Evolutionary conservation across 2,329 filamentous ascomycete species (phyloP), one percentile per base, ranked within the genome.

Genomic region (Fusarium sp.): DNA sequence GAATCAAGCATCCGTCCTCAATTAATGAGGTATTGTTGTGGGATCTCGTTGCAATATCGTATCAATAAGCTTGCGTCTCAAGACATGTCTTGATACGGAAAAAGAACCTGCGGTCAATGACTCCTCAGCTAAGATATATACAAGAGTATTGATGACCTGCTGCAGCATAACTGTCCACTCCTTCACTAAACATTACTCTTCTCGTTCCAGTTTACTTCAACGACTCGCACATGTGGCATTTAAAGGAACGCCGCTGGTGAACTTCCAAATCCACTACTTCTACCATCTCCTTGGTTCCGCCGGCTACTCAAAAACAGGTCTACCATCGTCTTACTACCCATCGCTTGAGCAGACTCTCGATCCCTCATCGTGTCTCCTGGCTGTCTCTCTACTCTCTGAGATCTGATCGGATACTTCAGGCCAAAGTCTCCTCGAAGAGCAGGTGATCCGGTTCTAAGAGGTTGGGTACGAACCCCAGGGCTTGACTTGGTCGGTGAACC

Each of bases 231-330:
- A 24, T 24, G 13, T 38, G 36, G n/a, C 41, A 61, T 22, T 74
- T 13, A 84, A 28, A 84, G 58, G 69, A 83, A 84, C 38, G 78
- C 81, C 5, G 70, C 66, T 6, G 79, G 77, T 11, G 78, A 80
- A 66, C 75, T 79, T 7, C 78, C 78, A 48, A 72, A 73, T 32
- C 70, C 77, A 24, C 69, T 74, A 13, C 69, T 74, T 32, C 80
- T 83, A 18, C 83, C 83, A 30, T 81, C 78, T 42, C 85, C 83
- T 18, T 83, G 82, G 68, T 79, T 85, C 22, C 85, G 82, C 24
- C 87, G 83, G 52, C 84, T 87, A 67, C 82, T 88, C 34, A 89
- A 79, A 75, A 89, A 89, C 55, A 86, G 66, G 59, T 89, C 87
- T 13, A 89, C 87, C 85, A 89, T 89, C 47, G 82, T 82, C 77